phyloP scores from a whole-genome alignment of 176 grass and related monocot genomes.

The Triticum timopheevii region DNA sequence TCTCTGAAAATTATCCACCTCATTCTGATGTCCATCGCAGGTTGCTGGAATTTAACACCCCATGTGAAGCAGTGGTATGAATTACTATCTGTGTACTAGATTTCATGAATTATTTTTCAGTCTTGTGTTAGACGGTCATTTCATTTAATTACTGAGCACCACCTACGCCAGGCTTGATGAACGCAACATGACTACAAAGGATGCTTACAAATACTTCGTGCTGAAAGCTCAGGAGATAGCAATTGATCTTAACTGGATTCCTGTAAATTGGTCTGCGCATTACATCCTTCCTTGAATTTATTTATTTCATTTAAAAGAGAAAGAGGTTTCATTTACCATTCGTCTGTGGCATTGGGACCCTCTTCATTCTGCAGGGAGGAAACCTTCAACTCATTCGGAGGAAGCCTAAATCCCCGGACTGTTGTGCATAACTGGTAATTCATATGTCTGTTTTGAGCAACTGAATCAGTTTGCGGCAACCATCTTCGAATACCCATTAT shows the following conservation, averaged over 20 bases:
- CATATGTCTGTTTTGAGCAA: constrained; percentile 3
- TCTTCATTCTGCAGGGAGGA: constrained; percentile 72
- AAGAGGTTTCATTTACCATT: neutral
- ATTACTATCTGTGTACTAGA: constrained; percentile 15
- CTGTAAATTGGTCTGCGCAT: constrained; percentile 75
- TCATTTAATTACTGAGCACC: constrained; percentile 8
- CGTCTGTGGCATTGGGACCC: neutral
- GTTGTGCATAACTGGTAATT: constrained; percentile 89
- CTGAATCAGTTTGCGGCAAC: neutral
- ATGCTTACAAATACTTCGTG: constrained; percentile 95
- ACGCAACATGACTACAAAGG: constrained; percentile 81
- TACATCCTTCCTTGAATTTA: constrained; percentile 9
- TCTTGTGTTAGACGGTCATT: neutral
- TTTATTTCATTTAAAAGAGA: neutral
- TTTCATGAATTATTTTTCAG: neutral
- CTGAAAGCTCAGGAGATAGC: constrained; percentile 86
- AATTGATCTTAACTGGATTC: constrained; percentile 70
- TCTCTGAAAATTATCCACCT: neutral
- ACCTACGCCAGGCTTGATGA: constrained; percentile 62
- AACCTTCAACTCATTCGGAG: constrained; percentile 89
- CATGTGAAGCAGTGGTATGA: constrained; percentile 92
- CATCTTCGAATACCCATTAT: neutral
- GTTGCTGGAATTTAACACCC: constrained; percentile 83
- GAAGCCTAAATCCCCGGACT: constrained; percentile 84
- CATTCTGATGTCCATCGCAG: constrained; percentile 43